phyloP scores from a whole-genome alignment of 306 rosid species.

The Chamaecrista fasciculata region DNA sequence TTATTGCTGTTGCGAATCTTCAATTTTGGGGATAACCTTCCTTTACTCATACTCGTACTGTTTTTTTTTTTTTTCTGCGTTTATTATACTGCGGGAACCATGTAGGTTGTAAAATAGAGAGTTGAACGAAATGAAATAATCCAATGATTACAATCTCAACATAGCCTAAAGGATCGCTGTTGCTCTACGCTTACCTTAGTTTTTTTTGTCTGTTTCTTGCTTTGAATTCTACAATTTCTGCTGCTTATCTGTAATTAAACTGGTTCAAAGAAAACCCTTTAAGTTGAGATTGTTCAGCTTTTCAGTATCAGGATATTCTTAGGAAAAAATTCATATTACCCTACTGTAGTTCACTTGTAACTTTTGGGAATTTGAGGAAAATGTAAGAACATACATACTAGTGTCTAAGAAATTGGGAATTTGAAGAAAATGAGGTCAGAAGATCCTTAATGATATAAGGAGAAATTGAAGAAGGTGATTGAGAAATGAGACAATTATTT shows the following conservation, averaged over 20 bases:
- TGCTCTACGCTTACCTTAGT: not conserved
- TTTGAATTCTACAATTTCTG: not conserved
- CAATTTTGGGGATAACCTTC: not conserved
- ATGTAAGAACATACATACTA: too few relatives aligned
- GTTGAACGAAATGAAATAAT: not conserved
- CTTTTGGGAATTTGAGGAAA: too few relatives aligned
- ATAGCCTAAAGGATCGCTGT: not conserved
- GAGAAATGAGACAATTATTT: too few relatives aligned
- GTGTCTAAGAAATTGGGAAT: too few relatives aligned
- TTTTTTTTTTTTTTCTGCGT: not conserved
- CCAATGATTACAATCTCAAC: not conserved
- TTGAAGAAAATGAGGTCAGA: too few relatives aligned
- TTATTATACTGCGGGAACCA: not conserved
- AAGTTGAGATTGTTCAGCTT: not conserved
- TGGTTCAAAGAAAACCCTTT: not conserved
- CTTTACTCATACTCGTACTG: not conserved
- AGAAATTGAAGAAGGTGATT: too few relatives aligned
- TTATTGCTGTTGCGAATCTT: not conserved
- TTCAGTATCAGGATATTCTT: not conserved
- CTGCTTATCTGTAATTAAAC: not conserved
- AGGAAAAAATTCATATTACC: too few relatives aligned
- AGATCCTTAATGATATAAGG: too few relatives aligned
- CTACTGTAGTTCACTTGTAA: too few relatives aligned
- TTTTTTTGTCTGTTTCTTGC: not conserved
- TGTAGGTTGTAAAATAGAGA: not conserved